A percentile compares a stretch with the other conserved stretches of the same genome.
phyloP scores from a whole-genome alignment of 768 basidiomycete genomes.

The Mycena maculata region DNA sequence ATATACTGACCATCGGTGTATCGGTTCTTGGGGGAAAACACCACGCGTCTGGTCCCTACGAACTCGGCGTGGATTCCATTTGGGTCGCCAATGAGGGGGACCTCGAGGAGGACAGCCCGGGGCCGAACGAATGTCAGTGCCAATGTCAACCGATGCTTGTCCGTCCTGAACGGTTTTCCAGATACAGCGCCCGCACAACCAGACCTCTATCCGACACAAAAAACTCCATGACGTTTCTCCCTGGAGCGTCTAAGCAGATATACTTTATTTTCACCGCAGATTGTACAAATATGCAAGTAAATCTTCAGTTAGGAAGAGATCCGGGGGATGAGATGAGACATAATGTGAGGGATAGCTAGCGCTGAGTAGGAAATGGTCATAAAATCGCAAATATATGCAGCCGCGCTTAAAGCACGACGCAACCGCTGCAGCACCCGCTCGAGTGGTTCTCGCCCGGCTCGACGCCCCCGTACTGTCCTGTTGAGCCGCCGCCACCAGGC shows the following conservation, averaged over 20 bases:
- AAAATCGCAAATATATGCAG: slow-evolving; percentile 21
- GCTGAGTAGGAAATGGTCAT: slow-evolving; percentile 23
- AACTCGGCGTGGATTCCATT: slow-evolving; percentile 86
- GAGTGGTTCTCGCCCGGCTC: slow-evolving; percentile 65
- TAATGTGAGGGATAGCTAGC: slow-evolving; percentile 26
- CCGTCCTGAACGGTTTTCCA: slow-evolving; percentile 13
- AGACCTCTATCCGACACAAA: slow-evolving; percentile 9
- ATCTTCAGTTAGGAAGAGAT: slow-evolving; percentile 21
- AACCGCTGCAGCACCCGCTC: slow-evolving; percentile 74
- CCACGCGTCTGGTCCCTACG: slow-evolving; percentile 78
- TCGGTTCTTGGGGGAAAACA: slow-evolving; percentile 89
- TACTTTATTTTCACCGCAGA: slow-evolving; percentile 23
- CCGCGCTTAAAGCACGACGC: slow-evolving; percentile 65
- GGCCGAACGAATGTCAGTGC: slow-evolving; percentile 28
- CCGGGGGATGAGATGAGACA: slow-evolving; percentile 28
- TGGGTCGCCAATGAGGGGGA: slow-evolving; percentile 85
- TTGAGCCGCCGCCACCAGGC: slow-evolving; percentile 54
- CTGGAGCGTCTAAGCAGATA: slow-evolving; percentile 14
- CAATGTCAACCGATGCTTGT: neutral
- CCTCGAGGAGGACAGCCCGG: slow-evolving; percentile 44
- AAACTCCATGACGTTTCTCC: neutral
- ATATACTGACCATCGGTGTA: slow-evolving; percentile 85
- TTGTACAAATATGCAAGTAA: slow-evolving; percentile 27
- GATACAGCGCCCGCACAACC: neutral
- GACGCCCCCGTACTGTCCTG: slow-evolving; percentile 63